Conservation (phyloP, 495 filamentous ascomycete genomes). For the Penicillium nucicola region DNA sequence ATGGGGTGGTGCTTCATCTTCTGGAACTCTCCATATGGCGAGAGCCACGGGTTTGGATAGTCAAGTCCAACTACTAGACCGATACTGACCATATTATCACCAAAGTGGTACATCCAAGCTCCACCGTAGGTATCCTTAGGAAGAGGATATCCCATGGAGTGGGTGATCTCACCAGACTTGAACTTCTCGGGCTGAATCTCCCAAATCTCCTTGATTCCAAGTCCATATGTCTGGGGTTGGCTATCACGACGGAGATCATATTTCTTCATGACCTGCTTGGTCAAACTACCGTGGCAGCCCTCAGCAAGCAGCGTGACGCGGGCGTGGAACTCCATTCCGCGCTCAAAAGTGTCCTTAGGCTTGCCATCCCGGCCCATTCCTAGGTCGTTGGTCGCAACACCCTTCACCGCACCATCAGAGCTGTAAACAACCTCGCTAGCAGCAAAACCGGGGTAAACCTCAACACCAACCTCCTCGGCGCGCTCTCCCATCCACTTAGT, state of each 20-base stretch:
- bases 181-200: constrained; percentile 94
- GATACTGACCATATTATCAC: constrained; percentile 92
- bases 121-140: constrained; percentile 90
- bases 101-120: constrained; percentile 98
- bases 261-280: constrained; percentile 93
- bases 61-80: constrained; percentile 93
- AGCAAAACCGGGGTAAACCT: constrained; percentile 94
- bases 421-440: constrained; percentile 90
- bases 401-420: constrained; percentile 81
- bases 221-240: constrained; percentile 90
- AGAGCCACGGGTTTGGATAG: constrained; percentile 95
- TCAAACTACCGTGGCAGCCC: constrained; percentile 93
- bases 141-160: constrained; percentile 93
- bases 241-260: constrained; percentile 87
- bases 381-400: constrained; percentile 94
- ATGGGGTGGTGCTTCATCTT: constrained; percentile 97
- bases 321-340: constrained; percentile 98
- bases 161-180: constrained; percentile 75
- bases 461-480: constrained; percentile 96
- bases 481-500: constrained; percentile 93
- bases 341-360: constrained; percentile 87
- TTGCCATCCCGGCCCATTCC: constrained; percentile 78
- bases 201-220: constrained; percentile 97
- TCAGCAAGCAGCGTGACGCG: constrained; percentile 91
- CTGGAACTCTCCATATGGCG: constrained; percentile 95